Evolutionary conservation across 208 protist genomes (phyloP).

Genomic region (Acanthamoeba healyi): DNA sequence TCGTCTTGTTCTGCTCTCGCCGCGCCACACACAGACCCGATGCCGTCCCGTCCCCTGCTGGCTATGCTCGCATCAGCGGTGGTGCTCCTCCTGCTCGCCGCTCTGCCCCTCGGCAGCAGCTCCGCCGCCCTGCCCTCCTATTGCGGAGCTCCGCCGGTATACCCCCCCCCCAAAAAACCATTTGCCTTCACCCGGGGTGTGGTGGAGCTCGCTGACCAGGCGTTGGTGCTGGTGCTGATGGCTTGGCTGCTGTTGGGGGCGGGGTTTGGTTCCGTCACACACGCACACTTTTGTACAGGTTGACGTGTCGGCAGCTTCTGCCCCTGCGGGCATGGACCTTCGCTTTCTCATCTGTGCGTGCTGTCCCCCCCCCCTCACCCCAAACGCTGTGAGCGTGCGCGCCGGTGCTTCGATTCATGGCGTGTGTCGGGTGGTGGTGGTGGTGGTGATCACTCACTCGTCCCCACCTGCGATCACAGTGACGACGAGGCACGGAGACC

Average conservation of each 20-base stretch:
- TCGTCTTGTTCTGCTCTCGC: too few relatives aligned
- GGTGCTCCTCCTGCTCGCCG: background rate
- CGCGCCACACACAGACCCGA: too few relatives aligned
- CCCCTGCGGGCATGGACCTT: background rate
- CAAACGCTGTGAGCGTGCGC: too few relatives aligned
- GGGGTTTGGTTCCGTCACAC: too few relatives aligned
- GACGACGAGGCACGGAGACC: conserved; percentile 38
- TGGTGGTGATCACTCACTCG: too few relatives aligned
- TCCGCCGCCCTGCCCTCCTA: background rate
- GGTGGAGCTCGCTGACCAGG: too few relatives aligned
- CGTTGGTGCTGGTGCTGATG: too few relatives aligned
- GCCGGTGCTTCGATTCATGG: too few relatives aligned
- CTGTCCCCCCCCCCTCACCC: background rate
- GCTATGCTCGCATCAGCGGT: too few relatives aligned
- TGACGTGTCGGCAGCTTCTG: background rate
- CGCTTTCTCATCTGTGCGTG: conserved; percentile 3
- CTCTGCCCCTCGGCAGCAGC: background rate
- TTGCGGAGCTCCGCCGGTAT: background rate
- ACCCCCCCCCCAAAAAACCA: background rate
- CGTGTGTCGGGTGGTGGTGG: background rate
- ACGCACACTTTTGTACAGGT: background rate
- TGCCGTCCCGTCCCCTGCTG: too few relatives aligned
- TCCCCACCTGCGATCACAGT: background rate
- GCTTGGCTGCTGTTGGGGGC: too few relatives aligned
- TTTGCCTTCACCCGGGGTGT: too few relatives aligned